A percentile compares a stretch with the other conserved stretches of the same genome.
These are phyloP conservation scores for Aspergillus incahuasiensis DNA, from an alignment of 495 filamentous ascomycete genomes.

Conservation along the genomic window DNA sequence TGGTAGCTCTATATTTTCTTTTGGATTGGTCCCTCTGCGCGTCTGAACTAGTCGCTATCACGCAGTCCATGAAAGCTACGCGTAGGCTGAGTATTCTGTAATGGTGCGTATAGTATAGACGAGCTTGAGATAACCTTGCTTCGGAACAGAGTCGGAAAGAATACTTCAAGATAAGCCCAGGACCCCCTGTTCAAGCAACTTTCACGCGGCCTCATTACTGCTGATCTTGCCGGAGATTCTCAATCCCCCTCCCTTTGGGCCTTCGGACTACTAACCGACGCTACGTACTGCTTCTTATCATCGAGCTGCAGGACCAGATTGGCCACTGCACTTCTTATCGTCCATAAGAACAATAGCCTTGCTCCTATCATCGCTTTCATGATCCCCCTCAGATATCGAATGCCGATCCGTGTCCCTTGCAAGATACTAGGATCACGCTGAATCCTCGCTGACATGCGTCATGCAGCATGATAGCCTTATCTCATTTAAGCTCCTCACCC, in stretches of 20 bases:
- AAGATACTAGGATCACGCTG: background rate
- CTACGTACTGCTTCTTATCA: constrained; percentile 12
- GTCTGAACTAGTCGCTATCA: background rate
- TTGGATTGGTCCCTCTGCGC: background rate
- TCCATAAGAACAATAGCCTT: constrained; percentile 4
- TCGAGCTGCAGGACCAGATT: constrained; percentile 20
- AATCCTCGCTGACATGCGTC: background rate
- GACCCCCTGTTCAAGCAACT: background rate
- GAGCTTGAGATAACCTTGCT: background rate
- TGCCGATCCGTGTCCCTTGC: background rate
- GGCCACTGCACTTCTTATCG: constrained; percentile 14
- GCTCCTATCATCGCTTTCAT: background rate
- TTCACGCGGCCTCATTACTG: background rate
- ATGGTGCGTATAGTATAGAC: background rate
- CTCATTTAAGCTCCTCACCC: background rate
- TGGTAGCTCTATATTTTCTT: background rate
- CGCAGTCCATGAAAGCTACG: background rate
- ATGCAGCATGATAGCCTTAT: background rate
- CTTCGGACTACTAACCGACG: constrained; percentile 5
- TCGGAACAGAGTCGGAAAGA: background rate
- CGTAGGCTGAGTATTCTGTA: background rate
- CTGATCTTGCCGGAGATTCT: background rate
- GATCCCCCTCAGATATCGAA: background rate
- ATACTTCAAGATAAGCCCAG: background rate
- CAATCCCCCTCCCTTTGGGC: background rate